Evolutionary conservation across 176 grass and related monocot species (phyloP).

Genomic region (Phoenix roebelenii): DNA sequence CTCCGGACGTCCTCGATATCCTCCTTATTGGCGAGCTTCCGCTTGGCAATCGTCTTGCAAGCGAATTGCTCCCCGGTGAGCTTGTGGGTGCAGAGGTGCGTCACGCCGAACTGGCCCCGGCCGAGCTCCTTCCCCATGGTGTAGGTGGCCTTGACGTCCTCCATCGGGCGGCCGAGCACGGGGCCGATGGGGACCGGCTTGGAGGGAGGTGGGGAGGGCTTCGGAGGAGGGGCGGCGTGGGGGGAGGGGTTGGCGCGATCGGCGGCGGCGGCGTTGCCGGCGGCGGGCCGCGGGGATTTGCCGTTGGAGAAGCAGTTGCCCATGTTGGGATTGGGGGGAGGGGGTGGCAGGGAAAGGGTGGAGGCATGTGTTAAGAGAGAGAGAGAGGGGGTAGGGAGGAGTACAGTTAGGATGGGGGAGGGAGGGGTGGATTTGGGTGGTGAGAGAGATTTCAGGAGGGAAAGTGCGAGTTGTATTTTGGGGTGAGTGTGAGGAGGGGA

Average conservation of each 20-base stretch:
- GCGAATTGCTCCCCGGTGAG: slow-evolving; percentile 7
- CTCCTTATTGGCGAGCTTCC: slow-evolving; percentile 15
- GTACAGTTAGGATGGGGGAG: too few species aligned
- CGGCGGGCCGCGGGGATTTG: neutral
- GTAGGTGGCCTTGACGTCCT: slow-evolving; percentile 47
- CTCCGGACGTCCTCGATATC: slow-evolving; percentile 18
- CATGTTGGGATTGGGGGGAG: slow-evolving; percentile 23
- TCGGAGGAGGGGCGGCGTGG: neutral
- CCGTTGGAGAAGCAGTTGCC: slow-evolving; percentile 56
- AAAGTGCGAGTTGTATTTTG: too few species aligned
- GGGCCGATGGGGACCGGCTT: slow-evolving; percentile 33
- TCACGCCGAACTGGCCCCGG: slow-evolving; percentile 80
- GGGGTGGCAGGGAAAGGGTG: neutral
- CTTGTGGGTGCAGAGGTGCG: slow-evolving; percentile 74
- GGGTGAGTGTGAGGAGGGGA: too few species aligned
- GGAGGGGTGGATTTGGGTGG: too few species aligned
- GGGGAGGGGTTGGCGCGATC: neutral
- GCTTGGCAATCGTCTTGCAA: slow-evolving; percentile 18
- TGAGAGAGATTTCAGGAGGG: too few species aligned
- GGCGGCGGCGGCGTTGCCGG: neutral
- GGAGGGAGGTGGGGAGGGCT: slow-evolving; percentile 12
- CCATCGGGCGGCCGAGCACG: slow-evolving; percentile 58
- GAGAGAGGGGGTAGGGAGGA: too few species aligned
- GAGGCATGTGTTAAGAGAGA: neutral
- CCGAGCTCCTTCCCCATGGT: slow-evolving; percentile 75